Evolutionary conservation across 495 filamentous ascomycete genomes (phyloP).

Genomic region (Penicillium cinerascens): DNA sequence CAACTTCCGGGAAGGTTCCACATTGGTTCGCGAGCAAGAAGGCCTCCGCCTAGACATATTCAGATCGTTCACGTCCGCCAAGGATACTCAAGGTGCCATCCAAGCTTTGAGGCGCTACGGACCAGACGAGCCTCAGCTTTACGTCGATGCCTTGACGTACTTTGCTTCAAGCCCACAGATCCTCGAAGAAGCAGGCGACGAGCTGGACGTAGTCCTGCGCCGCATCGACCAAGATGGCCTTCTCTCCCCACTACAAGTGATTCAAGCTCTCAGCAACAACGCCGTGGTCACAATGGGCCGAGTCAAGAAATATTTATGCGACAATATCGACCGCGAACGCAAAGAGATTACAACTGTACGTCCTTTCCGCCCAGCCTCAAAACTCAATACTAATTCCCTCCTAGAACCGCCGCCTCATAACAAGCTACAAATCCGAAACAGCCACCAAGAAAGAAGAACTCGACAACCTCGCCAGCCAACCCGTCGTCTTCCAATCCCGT

Average conservation of each 20-base stretch:
- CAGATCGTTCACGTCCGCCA: slow-evolving; percentile 89
- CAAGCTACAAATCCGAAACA: slow-evolving; percentile 83
- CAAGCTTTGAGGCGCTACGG: slow-evolving; percentile 88
- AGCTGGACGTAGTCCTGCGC: slow-evolving; percentile 72
- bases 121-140: slow-evolving; percentile 85
- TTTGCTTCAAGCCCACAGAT: slow-evolving; percentile 81
- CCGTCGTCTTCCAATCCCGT: slow-evolving; percentile 83
- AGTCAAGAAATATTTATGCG: slow-evolving; percentile 86
- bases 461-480: slow-evolving; percentile 67
- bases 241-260: slow-evolving; percentile 95
- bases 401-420: slow-evolving; percentile 76
- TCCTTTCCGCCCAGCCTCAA: background rate
- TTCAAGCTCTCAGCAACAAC: slow-evolving; percentile 83
- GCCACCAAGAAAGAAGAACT: slow-evolving; percentile 74
- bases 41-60: slow-evolving; percentile 94
- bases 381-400: slow-evolving; percentile 13
- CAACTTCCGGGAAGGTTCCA: slow-evolving; percentile 84
- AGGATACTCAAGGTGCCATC: slow-evolving; percentile 87
- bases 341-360: slow-evolving; percentile 71
- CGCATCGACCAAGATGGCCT: slow-evolving; percentile 87
- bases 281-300: slow-evolving; percentile 94
- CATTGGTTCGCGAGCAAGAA: slow-evolving; percentile 88
- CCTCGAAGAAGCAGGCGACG: slow-evolving; percentile 80
- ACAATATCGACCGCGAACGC: slow-evolving; percentile 83
- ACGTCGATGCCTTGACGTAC: slow-evolving; percentile 88